Evolutionary conservation across 208 protist genomes (phyloP), one percentile per base, ranked within the genome.

Genomic region (Herpetomonas samuelpessoai): DNA sequence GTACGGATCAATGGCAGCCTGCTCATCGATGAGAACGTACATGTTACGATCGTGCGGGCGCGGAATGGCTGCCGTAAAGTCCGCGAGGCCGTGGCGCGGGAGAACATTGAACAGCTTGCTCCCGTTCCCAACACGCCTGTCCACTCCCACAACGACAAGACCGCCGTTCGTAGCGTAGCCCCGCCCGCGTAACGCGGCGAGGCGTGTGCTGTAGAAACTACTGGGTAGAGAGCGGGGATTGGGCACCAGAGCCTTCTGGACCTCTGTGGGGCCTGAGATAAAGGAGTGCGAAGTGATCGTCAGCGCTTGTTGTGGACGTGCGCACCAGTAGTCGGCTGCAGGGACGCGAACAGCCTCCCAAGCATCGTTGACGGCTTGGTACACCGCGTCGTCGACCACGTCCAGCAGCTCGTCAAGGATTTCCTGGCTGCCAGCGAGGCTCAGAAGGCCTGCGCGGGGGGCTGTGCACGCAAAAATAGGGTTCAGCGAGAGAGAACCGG

Each of bases 61-160:
- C 3, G 78, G 78, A 18, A 95, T 74, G 38, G 80, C 65, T 10
- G 49, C 58, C 14, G 87, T 46, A 66, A 95, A 95, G 3, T 50
- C 48, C 3, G 68, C 51, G 2, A 95, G 29, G 30, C 3, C n/a
- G 30, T 26, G 48, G 6, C 69, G 51, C 3, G 63, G 47, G 19
- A 94, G 56, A 6, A 86, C 75, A 66, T 77, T 92, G 51, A 88
- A 94, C 21, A 83, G 30, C 53, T 94, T 94, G 49, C 77, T 82
- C 19, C 79, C 79, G 26, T 65, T 71, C 16, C 81, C 79, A 44
- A 57, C 65, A 19, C 47, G 66, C 16, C 58, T 53, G 45, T 93
- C 87, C 1, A 76, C 60, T 2, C 76, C 83, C 39, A 89, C 49
- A 12, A 88, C 68, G 30, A 88, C 12, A 1, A 68, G 53, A 18